Evolutionary conservation across 352 stramenopile genomes (phyloP), one percentile per base, ranked within the genome.

Genomic region (Discostella stelligera): DNA sequence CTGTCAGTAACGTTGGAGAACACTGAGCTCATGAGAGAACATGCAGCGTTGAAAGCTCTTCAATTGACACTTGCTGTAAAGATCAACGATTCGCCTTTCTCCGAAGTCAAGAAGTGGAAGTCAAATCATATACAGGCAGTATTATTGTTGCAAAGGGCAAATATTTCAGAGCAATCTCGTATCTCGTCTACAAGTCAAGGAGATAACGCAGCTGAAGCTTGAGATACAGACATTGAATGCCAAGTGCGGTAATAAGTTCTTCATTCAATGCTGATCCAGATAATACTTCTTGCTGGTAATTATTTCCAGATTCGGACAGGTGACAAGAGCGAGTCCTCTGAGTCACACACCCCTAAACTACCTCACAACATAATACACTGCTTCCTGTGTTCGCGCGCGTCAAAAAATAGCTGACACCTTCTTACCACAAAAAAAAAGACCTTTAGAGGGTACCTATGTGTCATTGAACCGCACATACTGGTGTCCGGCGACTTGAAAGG

Each of bases 1-100:
- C 13, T 61, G 25, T 61, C 23, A 6, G 21, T 61, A 8, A 61
- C 53, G 3, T 23, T 46, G 23, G 23, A 61, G 23, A 61, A 61
- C 25, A 61, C 53, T 37, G 20, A 61, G 53, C 53, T 61, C 25
- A 46, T 61, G 53, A 61, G 46, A 46, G 53, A 61, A 61, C 30
- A 46, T 4, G 53, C 53, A 3, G 30, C 53, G 11, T 20, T 61
- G 53, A 61, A 61, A 61, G 21, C 14, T 16, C 53, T n/a, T 8
- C 53, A 61, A 20, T 20, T 61, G 25, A 13, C 25, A 48, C 6
- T 61, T 7, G 11, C n/a, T 37, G 25, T 21, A 8, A 32, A 60
- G 21, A 60, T 60, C 21, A 60, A 61, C 7, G 53, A 46, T 37
- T 20, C 23, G 3, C 46, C 23, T 21, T 61, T 37, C 53, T 61